Evolutionary conservation across 129 eudicot species (phyloP).

Genomic region (Flaveria robusta): DNA sequence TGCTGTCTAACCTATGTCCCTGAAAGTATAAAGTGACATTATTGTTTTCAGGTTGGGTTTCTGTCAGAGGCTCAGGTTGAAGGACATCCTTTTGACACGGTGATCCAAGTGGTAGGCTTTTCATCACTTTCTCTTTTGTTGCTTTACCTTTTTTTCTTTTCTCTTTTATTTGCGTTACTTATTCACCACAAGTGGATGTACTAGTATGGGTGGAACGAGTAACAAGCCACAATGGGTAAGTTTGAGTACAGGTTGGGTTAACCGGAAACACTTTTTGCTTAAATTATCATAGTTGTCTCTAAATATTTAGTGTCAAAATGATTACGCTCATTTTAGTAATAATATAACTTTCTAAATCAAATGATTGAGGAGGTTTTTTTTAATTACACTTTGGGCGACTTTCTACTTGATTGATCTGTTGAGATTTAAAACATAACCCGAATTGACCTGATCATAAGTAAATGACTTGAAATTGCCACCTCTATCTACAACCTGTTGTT

Average conservation of each 20-base stretch:
- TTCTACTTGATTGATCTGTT: neutral
- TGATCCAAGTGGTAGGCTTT: constrained; percentile 73
- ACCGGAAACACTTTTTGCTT: neutral
- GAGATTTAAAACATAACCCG: neutral
- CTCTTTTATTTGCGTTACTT: neutral
- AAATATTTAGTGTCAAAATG: neutral
- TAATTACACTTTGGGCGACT: neutral
- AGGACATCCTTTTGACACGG: constrained; percentile 75
- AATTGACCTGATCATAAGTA: neutral
- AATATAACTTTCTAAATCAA: neutral
- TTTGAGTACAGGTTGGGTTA: neutral
- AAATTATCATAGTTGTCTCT: neutral
- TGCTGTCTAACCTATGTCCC: constrained; percentile 2
- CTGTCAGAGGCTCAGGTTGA: constrained; percentile 85
- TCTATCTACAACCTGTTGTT: constrained; percentile 19
- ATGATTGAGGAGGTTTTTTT: constrained; percentile 1
- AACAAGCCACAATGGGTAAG: neutral
- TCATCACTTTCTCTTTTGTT: constrained; percentile 2
- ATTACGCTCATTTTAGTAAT: neutral
- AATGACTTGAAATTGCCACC: neutral
- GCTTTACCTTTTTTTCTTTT: neutral
- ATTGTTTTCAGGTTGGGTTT: constrained; percentile 71
- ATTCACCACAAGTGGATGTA: neutral
- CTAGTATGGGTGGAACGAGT: neutral
- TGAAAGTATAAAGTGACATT: constrained; percentile 3